Percentiles rank a stretch among this genome's conserved stretches.
Evolutionary conservation across 1,139 yeast genomes (phyloP).

Genomic region (Suhomyces guaymorum): DNA sequence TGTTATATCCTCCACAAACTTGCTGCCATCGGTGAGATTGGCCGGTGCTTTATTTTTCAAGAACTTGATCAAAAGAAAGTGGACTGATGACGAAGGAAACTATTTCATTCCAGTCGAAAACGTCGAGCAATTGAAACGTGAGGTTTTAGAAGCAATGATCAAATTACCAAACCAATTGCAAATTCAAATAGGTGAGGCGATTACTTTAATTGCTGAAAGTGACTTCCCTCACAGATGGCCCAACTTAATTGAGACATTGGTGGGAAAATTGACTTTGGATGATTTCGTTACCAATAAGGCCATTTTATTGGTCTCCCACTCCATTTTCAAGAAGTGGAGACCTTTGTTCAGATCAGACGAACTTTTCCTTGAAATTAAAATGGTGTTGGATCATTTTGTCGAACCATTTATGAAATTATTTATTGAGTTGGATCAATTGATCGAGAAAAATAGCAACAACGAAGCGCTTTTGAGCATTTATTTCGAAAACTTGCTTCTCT

Average conservation of each 20-base stretch:
- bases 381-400: slow-evolving; percentile 85
- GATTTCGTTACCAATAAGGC: slow-evolving; percentile 82
- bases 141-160: slow-evolving; percentile 83
- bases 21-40: slow-evolving; percentile 61
- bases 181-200: slow-evolving; percentile 90
- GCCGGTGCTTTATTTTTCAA: slow-evolving; percentile 93
- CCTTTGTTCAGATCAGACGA: slow-evolving; percentile 91
- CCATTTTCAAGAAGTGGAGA: slow-evolving; percentile 96
- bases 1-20: slow-evolving; percentile 65
- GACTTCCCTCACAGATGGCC: slow-evolving; percentile 95
- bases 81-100: slow-evolving; percentile 89
- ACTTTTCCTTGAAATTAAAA: slow-evolving; percentile 79
- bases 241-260: slow-evolving; percentile 72
- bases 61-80: slow-evolving; percentile 77
- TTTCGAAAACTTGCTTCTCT: slow-evolving; percentile 69
- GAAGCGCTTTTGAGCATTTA: slow-evolving; percentile 53
- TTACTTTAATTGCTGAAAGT: slow-evolving; percentile 88
- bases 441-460: slow-evolving; percentile 48
- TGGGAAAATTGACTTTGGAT: slow-evolving; percentile 57
- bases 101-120: slow-evolving; percentile 65
- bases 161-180: slow-evolving; percentile 73
- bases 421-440: slow-evolving; percentile 63
- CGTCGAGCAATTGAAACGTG: slow-evolving; percentile 66
- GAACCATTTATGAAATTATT: slow-evolving; percentile 73
- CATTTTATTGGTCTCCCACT: slow-evolving; percentile 87